Percentiles rank a stretch among this genome's conserved stretches.
These are phyloP conservation scores for Penicillium brevicompactum DNA, from an alignment of 2,329 filamentous ascomycete genomes.

Conservation along the genomic window DNA sequence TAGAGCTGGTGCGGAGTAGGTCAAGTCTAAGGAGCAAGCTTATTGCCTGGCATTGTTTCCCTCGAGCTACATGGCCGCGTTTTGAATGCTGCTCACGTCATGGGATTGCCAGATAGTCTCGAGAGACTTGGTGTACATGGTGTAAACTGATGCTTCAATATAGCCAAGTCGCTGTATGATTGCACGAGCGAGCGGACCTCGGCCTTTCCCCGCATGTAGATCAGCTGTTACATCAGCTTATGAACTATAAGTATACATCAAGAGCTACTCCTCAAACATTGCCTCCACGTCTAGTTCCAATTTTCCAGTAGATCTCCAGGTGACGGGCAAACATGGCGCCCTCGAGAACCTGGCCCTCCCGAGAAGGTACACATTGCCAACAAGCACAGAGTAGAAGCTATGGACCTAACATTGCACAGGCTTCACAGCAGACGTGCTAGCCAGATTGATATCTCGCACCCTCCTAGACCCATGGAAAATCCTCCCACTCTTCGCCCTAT, in stretches of 20 bases:
- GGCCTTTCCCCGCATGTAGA: slow-evolving; percentile 29
- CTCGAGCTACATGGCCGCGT: too few species aligned
- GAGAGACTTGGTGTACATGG: too few species aligned
- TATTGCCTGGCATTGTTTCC: too few species aligned
- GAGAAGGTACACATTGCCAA: slow-evolving; percentile 33
- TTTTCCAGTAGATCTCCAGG: not conserved
- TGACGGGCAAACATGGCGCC: slow-evolving; percentile 9
- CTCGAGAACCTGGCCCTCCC: slow-evolving; percentile 29
- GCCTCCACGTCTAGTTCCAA: not conserved
- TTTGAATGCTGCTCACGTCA: too few species aligned
- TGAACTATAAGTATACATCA: not conserved
- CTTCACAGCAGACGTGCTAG: slow-evolving; percentile 63
- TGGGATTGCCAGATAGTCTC: too few species aligned
- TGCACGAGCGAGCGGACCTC: slow-evolving; percentile 21
- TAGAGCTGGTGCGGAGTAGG: too few species aligned
- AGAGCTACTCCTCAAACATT: too few species aligned
- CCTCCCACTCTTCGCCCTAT: slow-evolving; percentile 64
- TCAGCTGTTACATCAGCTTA: slow-evolving; percentile 1
- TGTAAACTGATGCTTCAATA: not conserved
- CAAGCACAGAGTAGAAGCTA: not conserved
- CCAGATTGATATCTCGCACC: slow-evolving; percentile 60
- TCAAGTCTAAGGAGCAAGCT: too few species aligned
- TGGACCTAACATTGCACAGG: slow-evolving; percentile 29
- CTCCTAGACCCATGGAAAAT: slow-evolving; percentile 66
- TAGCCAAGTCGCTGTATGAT: not conserved